A percentile compares a stretch with the other conserved stretches of the same genome.
Evolutionary conservation across 1,284 basidiomycete species (phyloP).

Genomic region (Pascua sp.): DNA sequence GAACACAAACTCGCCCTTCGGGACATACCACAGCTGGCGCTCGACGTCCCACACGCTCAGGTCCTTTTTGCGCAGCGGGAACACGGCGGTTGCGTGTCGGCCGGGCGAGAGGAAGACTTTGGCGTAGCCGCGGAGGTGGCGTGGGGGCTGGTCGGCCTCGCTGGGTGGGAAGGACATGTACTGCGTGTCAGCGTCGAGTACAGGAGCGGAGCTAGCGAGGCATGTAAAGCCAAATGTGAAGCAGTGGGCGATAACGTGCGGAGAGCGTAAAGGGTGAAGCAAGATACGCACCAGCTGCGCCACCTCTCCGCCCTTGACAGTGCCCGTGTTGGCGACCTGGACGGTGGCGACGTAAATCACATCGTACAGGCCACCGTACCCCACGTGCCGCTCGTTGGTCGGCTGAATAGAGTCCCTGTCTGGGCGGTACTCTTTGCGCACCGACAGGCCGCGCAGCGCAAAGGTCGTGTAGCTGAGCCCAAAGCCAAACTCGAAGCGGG

Average conservation of each 20-base stretch:
- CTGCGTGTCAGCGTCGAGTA: slow-evolving; percentile 21
- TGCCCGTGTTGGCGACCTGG: slow-evolving; percentile 51
- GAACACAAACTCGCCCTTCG: slow-evolving; percentile 42
- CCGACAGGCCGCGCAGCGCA: slow-evolving; percentile 35
- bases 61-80: slow-evolving; percentile 51
- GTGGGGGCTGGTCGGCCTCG: slow-evolving; percentile 44
- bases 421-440: slow-evolving; percentile 21
- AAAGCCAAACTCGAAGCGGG: slow-evolving; percentile 53
- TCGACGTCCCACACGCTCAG: slow-evolving; percentile 49
- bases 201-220: not conserved
- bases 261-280: too few species aligned
- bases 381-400: slow-evolving; percentile 49
- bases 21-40: slow-evolving; percentile 45
- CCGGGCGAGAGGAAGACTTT: slow-evolving; percentile 43
- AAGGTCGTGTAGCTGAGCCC: slow-evolving; percentile 53
- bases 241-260: too few species aligned
- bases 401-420: slow-evolving; percentile 43
- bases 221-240: too few species aligned
- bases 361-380: slow-evolving; percentile 44
- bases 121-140: slow-evolving; percentile 45
- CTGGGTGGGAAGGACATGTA: slow-evolving; percentile 48
- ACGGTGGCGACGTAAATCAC: slow-evolving; percentile 38
- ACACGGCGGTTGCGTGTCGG: slow-evolving; percentile 33
- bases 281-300: slow-evolving; percentile 47
- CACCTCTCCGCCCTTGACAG: slow-evolving; percentile 48